Conservation (phyloP, 257 asterid species). For the Primulina tabacum region DNA sequence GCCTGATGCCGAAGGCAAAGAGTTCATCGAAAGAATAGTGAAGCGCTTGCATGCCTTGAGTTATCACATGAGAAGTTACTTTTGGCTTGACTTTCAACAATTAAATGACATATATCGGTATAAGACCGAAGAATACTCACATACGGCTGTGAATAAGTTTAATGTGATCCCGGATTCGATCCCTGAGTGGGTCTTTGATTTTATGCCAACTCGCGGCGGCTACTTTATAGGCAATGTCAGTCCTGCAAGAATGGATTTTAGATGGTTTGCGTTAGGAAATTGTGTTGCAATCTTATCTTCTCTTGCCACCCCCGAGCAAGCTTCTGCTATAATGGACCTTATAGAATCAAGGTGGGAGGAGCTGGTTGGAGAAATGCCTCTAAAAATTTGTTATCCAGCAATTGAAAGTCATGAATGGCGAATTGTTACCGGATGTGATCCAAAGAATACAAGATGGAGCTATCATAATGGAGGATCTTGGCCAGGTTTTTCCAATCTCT, state of each 20-base stretch:
- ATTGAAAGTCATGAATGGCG: slow-evolving; percentile 69
- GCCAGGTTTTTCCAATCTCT: slow-evolving; percentile 56
- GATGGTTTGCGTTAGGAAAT: slow-evolving; percentile 76
- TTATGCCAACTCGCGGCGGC: slow-evolving; percentile 73
- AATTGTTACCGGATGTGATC: slow-evolving; percentile 70
- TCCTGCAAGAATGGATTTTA: slow-evolving; percentile 78
- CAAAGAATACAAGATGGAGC: slow-evolving; percentile 80
- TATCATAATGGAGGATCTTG: slow-evolving; percentile 87
- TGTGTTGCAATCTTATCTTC: slow-evolving; percentile 66
- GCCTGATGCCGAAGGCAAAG: slow-evolving; percentile 62
- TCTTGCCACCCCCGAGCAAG: slow-evolving; percentile 69
- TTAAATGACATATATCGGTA: slow-evolving; percentile 67
- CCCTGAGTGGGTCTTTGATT: slow-evolving; percentile 75
- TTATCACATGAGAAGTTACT: slow-evolving; percentile 72
- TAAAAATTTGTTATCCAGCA: slow-evolving; percentile 65
- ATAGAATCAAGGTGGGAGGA: slow-evolving; percentile 79
- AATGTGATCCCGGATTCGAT: slow-evolving; percentile 77
- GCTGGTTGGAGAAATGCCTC: slow-evolving; percentile 73
- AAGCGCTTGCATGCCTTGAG: slow-evolving; percentile 77
- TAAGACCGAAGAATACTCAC: slow-evolving; percentile 77
- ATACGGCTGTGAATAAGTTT: slow-evolving; percentile 75
- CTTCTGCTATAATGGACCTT: slow-evolving; percentile 79
- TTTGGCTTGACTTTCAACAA: slow-evolving; percentile 78
- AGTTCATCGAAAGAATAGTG: slow-evolving; percentile 59
- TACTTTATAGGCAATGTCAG: slow-evolving; percentile 73